Conservation (phyloP, 306 rosid species). For the Crataegus laevigata region DNA sequence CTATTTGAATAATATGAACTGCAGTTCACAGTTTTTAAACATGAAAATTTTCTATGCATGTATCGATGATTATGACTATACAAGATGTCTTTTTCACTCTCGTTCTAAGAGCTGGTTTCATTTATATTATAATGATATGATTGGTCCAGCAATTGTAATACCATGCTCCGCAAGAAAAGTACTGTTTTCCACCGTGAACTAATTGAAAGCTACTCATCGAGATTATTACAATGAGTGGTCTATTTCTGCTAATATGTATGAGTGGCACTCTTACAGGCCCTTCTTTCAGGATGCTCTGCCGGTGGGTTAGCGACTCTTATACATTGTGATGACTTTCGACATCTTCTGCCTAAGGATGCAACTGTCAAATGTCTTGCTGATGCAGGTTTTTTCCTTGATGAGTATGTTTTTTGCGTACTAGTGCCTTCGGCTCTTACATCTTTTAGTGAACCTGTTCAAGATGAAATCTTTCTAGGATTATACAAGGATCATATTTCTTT, state of each 20-base stretch:
- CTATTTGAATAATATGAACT: neutral
- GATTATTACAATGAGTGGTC: neutral
- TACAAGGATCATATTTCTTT: neutral
- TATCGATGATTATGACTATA: neutral
- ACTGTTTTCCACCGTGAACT: neutral
- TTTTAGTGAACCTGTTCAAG: neutral
- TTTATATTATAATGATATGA: neutral
- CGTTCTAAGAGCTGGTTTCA: neutral
- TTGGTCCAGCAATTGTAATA: neutral
- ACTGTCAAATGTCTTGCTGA: constrained; percentile 89
- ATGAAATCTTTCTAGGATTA: neutral
- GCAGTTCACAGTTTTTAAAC: neutral
- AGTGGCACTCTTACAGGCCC: constrained; percentile 52
- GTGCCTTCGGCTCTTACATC: constrained; percentile 9
- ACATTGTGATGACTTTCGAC: constrained; percentile 77
- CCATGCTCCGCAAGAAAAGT: neutral
- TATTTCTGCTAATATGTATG: neutral
- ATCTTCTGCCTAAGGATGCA: constrained; percentile 42
- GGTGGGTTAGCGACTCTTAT: constrained; percentile 94
- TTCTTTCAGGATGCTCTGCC: constrained; percentile 97
- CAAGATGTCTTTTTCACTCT: neutral
- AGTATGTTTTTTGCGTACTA: constrained; percentile 52
- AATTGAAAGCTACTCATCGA: neutral
- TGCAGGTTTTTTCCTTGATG: constrained; percentile 95
- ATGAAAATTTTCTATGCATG: neutral